Evolutionary conservation across 768 basidiomycete species (phyloP).

Genomic region (Boletus tylopilopsis): DNA sequence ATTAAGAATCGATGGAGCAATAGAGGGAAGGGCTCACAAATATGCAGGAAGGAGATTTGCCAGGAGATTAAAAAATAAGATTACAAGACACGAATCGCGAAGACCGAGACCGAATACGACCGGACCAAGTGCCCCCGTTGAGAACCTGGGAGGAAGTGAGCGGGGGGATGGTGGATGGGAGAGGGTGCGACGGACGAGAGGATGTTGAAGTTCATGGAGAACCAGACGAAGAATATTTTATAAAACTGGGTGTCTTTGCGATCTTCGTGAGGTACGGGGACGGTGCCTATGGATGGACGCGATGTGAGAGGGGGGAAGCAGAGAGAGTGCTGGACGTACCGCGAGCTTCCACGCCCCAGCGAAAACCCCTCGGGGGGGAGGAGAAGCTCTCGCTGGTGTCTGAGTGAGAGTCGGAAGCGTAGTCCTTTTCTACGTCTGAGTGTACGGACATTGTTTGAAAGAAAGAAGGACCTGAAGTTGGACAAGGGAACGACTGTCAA

Average conservation of each 20-base stretch:
- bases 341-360: conserved; percentile 32
- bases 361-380: conserved; percentile 17
- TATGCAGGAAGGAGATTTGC: conserved; percentile 57
- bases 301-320: background rate
- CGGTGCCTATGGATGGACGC: conserved; percentile 37
- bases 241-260: conserved; percentile 56
- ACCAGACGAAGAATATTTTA: conserved; percentile 71
- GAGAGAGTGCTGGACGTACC: conserved; percentile 10
- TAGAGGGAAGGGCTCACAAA: conserved; percentile 38
- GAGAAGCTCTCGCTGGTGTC: background rate
- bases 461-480: conserved; percentile 4
- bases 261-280: conserved; percentile 47
- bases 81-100: conserved; percentile 59
- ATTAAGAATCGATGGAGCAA: background rate
- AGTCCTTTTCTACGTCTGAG: conserved; percentile 30
- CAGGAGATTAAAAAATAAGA: conserved; percentile 65
- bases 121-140: conserved; percentile 66
- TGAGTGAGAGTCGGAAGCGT: conserved; percentile 15
- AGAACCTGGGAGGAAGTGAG: conserved; percentile 43
- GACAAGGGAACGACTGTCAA: background rate
- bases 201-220: conserved; percentile 66
- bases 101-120: conserved; percentile 56
- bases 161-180: background rate
- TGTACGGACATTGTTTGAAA: conserved; percentile 23
- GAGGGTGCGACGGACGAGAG: conserved; percentile 37